phyloP scores from a whole-genome alignment of 306 rosid species.

The Gynostemma pentaphyllum region DNA sequence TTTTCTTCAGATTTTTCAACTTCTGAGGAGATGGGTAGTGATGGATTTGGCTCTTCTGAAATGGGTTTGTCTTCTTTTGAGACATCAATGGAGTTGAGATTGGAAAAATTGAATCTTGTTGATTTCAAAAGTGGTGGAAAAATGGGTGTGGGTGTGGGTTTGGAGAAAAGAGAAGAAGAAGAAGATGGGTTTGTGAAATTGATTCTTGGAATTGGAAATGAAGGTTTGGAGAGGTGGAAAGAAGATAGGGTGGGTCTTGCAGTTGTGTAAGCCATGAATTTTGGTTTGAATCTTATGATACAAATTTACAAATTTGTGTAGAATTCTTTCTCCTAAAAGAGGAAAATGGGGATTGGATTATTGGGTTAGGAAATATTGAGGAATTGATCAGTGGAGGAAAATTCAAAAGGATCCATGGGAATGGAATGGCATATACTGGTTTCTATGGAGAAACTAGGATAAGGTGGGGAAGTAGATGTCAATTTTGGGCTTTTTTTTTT shows the following conservation, averaged over 20 bases:
- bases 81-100: conserved; percentile 43
- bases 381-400: conserved; percentile 41
- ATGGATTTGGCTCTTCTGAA: conserved; percentile 21
- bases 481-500: conserved; percentile 18
- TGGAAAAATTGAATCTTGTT: conserved; percentile 12
- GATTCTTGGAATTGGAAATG: conserved; percentile 28
- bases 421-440: conserved; percentile 29
- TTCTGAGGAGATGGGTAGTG: conserved; percentile 9
- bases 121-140: conserved; percentile 13
- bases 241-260: conserved; percentile 45
- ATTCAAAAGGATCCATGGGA: conserved; percentile 33
- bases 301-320: neutral
- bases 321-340: neutral
- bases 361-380: conserved; percentile 3
- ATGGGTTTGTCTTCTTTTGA: conserved; percentile 68
- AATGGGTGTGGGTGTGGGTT: neutral
- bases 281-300: no score
- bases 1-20: neutral
- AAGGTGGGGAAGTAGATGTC: conserved; percentile 32
- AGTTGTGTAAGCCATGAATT: conserved; percentile 44
- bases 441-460: conserved; percentile 32
- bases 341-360: neutral
- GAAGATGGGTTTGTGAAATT: conserved; percentile 16
- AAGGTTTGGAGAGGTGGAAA: conserved; percentile 37
- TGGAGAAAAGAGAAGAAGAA: conserved; percentile 14